A percentile compares a stretch with the other conserved stretches of the same genome.
Conservation (phyloP, 208 protist genomes). For the Wallacemonas sp. region DNA sequence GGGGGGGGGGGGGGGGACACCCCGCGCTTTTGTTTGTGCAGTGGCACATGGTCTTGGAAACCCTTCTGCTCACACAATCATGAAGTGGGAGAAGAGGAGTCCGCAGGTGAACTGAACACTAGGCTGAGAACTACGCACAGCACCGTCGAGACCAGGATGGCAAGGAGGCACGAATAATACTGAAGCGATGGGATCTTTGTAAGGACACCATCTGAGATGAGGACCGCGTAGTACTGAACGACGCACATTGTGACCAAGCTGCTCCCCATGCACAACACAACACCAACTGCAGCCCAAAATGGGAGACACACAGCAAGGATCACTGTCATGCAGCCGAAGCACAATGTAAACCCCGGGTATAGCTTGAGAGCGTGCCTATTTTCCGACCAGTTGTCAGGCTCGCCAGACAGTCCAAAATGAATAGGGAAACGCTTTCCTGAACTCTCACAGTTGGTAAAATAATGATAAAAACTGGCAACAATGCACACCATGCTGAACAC, state of each 20-base stretch:
- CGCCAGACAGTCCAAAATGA: slow-evolving; percentile 18
- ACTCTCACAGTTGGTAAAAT: neutral
- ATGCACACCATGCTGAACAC: neutral
- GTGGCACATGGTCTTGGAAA: too few species aligned
- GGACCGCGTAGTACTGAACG: slow-evolving; percentile 12
- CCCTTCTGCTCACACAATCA: neutral
- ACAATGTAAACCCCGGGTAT: neutral
- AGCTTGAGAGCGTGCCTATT: neutral
- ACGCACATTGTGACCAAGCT: slow-evolving; percentile 6
- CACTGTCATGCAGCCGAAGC: neutral
- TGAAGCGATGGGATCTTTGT: neutral
- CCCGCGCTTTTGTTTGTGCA: too few species aligned
- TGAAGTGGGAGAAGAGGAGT: neutral
- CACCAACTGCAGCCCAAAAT: slow-evolving; percentile 6
- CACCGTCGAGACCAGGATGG: slow-evolving; percentile 6
- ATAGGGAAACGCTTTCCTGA: slow-evolving; percentile 12
- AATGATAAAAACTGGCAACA: slow-evolving; percentile 6
- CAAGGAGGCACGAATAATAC: slow-evolving; percentile 1
- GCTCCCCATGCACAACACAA: slow-evolving; percentile 7
- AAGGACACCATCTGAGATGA: neutral
- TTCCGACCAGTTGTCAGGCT: slow-evolving; percentile 12
- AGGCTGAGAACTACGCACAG: slow-evolving; percentile 7
- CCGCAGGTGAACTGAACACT: neutral
- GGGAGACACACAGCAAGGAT: neutral
- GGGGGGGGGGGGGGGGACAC: too few species aligned